These are phyloP conservation scores for Protomyces inouyei DNA, from an alignment of 1,139 yeast species.

Conservation along the genomic window DNA sequence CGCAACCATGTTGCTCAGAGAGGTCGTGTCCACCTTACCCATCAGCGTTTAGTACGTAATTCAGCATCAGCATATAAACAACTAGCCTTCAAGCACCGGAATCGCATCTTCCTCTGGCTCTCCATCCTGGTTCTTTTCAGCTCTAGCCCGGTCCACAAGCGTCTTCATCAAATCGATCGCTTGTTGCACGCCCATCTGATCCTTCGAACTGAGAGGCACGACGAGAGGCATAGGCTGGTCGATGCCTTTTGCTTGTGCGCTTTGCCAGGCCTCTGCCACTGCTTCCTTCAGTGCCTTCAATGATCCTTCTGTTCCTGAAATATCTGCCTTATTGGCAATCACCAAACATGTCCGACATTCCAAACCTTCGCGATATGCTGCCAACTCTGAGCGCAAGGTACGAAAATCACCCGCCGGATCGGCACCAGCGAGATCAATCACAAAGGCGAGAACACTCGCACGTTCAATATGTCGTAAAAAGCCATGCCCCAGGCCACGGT, in stretches of 20 bases:
- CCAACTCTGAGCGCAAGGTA: slow-evolving; percentile 22
- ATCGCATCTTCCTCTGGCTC: neutral
- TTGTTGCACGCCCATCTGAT: slow-evolving; percentile 22
- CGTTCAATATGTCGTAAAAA: slow-evolving; percentile 88
- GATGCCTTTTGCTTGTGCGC: neutral
- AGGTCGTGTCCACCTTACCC: slow-evolving; percentile 27
- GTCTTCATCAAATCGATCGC: slow-evolving; percentile 17
- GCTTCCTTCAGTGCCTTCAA: slow-evolving; percentile 1
- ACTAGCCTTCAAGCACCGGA: neutral
- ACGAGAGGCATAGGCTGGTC: slow-evolving; percentile 1
- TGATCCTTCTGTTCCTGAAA: slow-evolving; percentile 7
- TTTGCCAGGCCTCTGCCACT: slow-evolving; percentile 15
- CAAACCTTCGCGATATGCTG: slow-evolving; percentile 18
- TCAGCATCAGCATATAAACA: neutral
- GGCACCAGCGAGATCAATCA: slow-evolving; percentile 51
- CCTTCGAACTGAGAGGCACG: slow-evolving; percentile 20
- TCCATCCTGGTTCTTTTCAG: neutral
- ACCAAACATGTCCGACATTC: slow-evolving; percentile 12
- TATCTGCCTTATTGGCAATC: slow-evolving; percentile 28
- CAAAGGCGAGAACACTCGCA: slow-evolving; percentile 83
- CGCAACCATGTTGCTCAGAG: slow-evolving; percentile 88
- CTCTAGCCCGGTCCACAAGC: slow-evolving; percentile 1
- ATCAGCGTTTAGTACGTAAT: neutral
- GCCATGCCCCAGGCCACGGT: slow-evolving; percentile 90
- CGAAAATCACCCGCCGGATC: slow-evolving; percentile 12